phyloP scores from a whole-genome alignment of 2,329 filamentous ascomycete genomes.

The Ophiocordyceps camponoti-floridani region DNA sequence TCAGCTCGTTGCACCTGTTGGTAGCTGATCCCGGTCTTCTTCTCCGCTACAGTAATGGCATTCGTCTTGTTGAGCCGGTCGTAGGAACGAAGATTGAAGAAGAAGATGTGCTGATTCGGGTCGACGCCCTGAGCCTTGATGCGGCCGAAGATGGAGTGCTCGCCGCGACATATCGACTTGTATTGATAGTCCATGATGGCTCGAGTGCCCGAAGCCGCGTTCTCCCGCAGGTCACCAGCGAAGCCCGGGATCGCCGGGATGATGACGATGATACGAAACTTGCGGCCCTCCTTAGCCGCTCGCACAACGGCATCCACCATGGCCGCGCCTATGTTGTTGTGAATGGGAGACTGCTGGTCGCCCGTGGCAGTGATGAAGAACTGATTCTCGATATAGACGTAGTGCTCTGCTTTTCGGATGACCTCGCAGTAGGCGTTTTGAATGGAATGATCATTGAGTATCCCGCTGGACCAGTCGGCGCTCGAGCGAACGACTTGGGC shows the following conservation, averaged over 20 bases:
- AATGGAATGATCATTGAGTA: constrained; percentile 68
- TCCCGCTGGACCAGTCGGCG: constrained; percentile 85
- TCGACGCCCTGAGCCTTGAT: constrained; percentile 58
- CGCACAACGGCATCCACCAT: constrained; percentile 82
- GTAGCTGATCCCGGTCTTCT: constrained; percentile 68
- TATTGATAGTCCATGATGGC: constrained; percentile 99
- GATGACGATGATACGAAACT: constrained; percentile 78
- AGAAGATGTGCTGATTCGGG: constrained; percentile 65
- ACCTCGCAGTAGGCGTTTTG: constrained; percentile 75
- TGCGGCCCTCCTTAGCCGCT: constrained; percentile 65
- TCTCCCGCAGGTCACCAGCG: constrained; percentile 71
- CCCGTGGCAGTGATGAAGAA: constrained; percentile 96
- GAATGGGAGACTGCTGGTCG: constrained; percentile 67
- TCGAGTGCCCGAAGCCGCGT: constrained; percentile 67
- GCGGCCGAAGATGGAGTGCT: constrained; percentile 76
- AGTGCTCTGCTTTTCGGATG: constrained; percentile 78
- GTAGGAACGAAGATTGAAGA: constrained; percentile 88
- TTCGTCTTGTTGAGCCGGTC: constrained; percentile 78
- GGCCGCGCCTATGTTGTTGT: constrained; percentile 72
- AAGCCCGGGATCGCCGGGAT: constrained; percentile 91
- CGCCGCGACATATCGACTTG: constrained; percentile 82
- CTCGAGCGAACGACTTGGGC: constrained; percentile 83
- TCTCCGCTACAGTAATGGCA: constrained; percentile 54
- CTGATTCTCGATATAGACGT: constrained; percentile 95
- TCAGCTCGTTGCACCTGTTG: constrained; percentile 74